Percentiles rank a stretch among this genome's conserved stretches.
These are phyloP conservation scores for Cenococcum geophilum DNA, from an alignment of 495 filamentous ascomycete species.

Conservation along the genomic window DNA sequence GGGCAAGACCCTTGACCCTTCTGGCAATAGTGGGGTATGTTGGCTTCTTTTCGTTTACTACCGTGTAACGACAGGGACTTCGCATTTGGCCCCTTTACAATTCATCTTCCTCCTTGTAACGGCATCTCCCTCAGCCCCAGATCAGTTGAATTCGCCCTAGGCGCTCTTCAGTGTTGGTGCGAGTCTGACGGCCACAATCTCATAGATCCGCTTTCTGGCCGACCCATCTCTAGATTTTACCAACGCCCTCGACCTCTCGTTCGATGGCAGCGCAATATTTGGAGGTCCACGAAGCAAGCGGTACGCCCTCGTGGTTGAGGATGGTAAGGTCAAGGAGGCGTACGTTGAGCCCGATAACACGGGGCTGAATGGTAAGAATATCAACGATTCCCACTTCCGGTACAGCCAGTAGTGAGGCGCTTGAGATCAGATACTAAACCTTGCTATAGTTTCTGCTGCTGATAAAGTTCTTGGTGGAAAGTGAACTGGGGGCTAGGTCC, in stretches of 20 bases:
- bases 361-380: conserved; percentile 66
- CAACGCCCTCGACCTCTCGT: conserved; percentile 73
- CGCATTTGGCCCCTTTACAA: neutral
- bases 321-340: conserved; percentile 40
- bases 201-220: conserved; percentile 78
- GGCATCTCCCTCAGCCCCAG: too few species aligned
- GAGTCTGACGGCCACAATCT: neutral
- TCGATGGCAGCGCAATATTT: conserved; percentile 79
- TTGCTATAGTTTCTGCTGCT: conserved; percentile 15
- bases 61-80: too few species aligned
- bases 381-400: neutral
- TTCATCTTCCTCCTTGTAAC: neutral
- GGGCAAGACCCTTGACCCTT: conserved; percentile 66
- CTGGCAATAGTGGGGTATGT: conserved; percentile 66
- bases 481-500: neutral
- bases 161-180: neutral
- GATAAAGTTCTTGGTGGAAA: conserved; percentile 16
- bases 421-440: neutral
- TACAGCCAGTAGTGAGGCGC: neutral
- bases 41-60: neutral
- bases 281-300: conserved; percentile 81
- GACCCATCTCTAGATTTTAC: conserved; percentile 83
- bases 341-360: conserved; percentile 88
- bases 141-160: too few species aligned
- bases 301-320: conserved; percentile 59